phyloP scores from a whole-genome alignment of 1,284 basidiomycete species.

The Trichosporon asahii region DNA sequence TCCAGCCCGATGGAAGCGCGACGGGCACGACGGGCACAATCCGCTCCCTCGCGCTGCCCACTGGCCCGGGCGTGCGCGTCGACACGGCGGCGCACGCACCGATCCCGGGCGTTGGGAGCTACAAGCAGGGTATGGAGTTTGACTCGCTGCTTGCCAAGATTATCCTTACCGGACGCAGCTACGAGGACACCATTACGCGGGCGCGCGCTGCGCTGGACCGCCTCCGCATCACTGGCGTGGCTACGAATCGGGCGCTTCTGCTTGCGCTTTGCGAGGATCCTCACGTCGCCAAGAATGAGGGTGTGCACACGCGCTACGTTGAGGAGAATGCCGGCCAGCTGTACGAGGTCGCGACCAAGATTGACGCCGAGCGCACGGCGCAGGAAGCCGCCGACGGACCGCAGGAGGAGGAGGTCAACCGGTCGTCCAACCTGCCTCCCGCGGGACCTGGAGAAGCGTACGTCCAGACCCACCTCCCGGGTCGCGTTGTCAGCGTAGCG shows the following conservation, averaged over 20 bases:
- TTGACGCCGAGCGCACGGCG: conserved; percentile 15
- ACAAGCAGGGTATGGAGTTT: conserved; percentile 23
- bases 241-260: conserved; percentile 22
- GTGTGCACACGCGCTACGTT: conserved; percentile 20
- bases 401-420: not conserved
- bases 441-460: conserved; percentile 22
- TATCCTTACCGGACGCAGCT: conserved; percentile 18
- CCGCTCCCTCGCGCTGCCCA: conserved; percentile 10
- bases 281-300: conserved; percentile 15
- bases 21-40: conserved; percentile 20
- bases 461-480: conserved; percentile 22
- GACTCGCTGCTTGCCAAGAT: conserved; percentile 27
- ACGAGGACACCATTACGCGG: conserved; percentile 9
- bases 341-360: conserved; percentile 10
- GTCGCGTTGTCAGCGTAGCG: conserved; percentile 18
- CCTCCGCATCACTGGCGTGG: conserved; percentile 19
- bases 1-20: conserved; percentile 18
- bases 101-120: conserved; percentile 13
- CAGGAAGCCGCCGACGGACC: not conserved
- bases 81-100: conserved; percentile 26
- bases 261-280: conserved; percentile 21
- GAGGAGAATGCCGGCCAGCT: conserved; percentile 16
- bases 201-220: conserved; percentile 19
- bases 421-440: conserved; percentile 11
- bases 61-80: conserved; percentile 20